Percentiles rank a stretch among this genome's conserved stretches.
Evolutionary conservation across 177 flowering plant genomes (phyloP).

Genomic region (Vitis hybrid): DNA sequence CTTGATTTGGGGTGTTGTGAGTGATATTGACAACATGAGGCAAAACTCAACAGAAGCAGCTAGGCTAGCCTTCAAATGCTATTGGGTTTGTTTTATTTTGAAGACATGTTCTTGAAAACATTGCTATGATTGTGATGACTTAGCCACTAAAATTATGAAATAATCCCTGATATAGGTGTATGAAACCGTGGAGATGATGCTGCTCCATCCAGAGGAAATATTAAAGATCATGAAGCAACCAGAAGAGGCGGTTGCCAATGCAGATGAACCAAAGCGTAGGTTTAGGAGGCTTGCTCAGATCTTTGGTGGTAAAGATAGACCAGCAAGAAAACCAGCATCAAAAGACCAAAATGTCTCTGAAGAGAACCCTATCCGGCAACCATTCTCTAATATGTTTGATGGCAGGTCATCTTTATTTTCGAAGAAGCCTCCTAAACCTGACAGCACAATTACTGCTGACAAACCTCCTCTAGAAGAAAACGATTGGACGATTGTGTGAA

Average conservation of each 20-base stretch:
- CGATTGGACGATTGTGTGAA: slow-evolving; percentile 61
- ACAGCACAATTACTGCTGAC: slow-evolving; percentile 18
- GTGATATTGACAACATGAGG: too few species aligned
- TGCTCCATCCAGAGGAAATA: slow-evolving; percentile 66
- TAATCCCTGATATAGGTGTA: slow-evolving; percentile 55
- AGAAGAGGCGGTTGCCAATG: slow-evolving; percentile 38
- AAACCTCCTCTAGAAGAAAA: slow-evolving; percentile 34
- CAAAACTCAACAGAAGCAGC: too few species aligned
- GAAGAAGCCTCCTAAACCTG: slow-evolving; percentile 57
- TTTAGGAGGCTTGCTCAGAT: slow-evolving; percentile 60
- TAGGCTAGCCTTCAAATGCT: too few species aligned
- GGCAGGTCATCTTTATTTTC: slow-evolving; percentile 56
- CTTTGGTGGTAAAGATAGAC: slow-evolving; percentile 55
- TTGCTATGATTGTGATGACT: too few species aligned
- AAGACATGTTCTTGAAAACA: too few species aligned
- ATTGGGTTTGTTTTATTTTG: too few species aligned
- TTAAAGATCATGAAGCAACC: slow-evolving; percentile 48
- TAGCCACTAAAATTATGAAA: too few species aligned
- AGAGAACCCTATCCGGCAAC: slow-evolving; percentile 27
- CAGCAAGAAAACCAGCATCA: slow-evolving; percentile 26
- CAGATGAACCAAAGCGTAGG: slow-evolving; percentile 51
- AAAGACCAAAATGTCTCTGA: slow-evolving; percentile 32
- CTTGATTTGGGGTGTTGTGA: too few species aligned
- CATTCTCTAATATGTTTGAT: slow-evolving; percentile 50
- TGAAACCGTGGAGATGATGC: slow-evolving; percentile 73